Conservation (phyloP, 805 yeast species). For the Ogataea naganishii region DNA sequence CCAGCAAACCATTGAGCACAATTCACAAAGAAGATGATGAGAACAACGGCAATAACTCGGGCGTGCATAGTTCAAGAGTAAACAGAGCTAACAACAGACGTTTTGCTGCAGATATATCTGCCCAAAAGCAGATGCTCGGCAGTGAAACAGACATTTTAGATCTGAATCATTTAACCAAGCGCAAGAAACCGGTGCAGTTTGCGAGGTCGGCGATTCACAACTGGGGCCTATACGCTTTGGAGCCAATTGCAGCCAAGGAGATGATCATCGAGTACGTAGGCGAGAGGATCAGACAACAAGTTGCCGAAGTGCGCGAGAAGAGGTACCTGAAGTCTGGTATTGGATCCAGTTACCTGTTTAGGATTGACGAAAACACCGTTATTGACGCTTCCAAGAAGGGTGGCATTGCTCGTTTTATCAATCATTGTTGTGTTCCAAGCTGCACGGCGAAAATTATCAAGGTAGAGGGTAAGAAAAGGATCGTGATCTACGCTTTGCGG, state of each 20-base stretch:
- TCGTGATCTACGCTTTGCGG: conserved; percentile 86
- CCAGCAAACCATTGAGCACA: conserved; percentile 64
- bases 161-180: conserved; percentile 77
- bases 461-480: conserved; percentile 88
- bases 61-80: conserved; percentile 67
- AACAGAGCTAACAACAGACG: conserved; percentile 83
- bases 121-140: conserved; percentile 69
- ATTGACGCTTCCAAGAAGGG: conserved; percentile 97
- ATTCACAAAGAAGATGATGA: conserved; percentile 54
- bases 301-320: conserved; percentile 87
- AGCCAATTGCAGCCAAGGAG: conserved; percentile 91
- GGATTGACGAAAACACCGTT: conserved; percentile 90
- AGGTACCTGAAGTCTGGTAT: conserved; percentile 83
- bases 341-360: conserved; percentile 87
- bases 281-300: conserved; percentile 85
- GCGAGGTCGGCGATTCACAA: conserved; percentile 96
- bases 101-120: conserved; percentile 81
- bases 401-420: conserved; percentile 93
- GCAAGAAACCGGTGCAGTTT: conserved; percentile 92
- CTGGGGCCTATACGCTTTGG: conserved; percentile 96
- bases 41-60: conserved; percentile 19
- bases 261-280: conserved; percentile 99
- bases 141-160: conserved; percentile 75
- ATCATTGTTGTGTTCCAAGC: conserved; percentile 95
- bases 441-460: conserved; percentile 95